These are phyloP conservation scores for Babesia ovis DNA, from an alignment of 169 alveolate species.

Conservation along the genomic window DNA sequence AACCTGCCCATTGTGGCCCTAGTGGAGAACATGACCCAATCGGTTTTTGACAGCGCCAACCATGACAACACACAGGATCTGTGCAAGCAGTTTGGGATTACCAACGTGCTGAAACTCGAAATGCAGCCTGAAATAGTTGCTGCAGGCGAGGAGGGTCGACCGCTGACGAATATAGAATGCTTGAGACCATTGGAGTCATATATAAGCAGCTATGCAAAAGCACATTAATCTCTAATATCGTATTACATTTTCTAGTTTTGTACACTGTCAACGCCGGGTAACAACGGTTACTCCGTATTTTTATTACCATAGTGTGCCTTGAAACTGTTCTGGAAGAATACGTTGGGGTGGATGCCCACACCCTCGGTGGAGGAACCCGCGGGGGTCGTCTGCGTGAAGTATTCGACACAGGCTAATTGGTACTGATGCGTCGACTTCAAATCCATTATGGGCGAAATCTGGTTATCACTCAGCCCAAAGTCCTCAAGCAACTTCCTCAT, in stretches of 20 bases:
- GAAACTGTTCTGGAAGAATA: slow-evolving; percentile 78
- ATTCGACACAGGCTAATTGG: slow-evolving; percentile 86
- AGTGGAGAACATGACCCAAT: slow-evolving; percentile 94
- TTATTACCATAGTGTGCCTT: slow-evolving; percentile 41
- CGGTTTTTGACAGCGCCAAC: slow-evolving; percentile 66
- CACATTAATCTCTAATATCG: neutral
- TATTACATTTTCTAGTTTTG: too few relatives aligned
- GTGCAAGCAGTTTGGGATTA: slow-evolving; percentile 35
- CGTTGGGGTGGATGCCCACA: slow-evolving; percentile 88
- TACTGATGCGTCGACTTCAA: slow-evolving; percentile 77
- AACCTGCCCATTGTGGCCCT: slow-evolving; percentile 91
- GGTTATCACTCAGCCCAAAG: slow-evolving; percentile 55
- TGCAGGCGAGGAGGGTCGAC: slow-evolving; percentile 62
- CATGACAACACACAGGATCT: slow-evolving; percentile 22
- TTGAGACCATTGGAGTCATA: neutral
- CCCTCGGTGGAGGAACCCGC: slow-evolving; percentile 86
- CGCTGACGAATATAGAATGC: neutral
- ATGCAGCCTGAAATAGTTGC: slow-evolving; percentile 36
- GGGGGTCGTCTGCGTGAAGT: slow-evolving; percentile 83
- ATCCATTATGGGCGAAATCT: slow-evolving; percentile 72
- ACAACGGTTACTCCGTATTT: neutral
- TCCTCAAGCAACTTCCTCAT: slow-evolving; percentile 39
- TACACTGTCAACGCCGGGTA: too few relatives aligned
- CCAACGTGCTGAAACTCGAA: slow-evolving; percentile 19
- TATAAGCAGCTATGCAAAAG: neutral